phyloP scores from a whole-genome alignment of 1,139 yeast genomes.

The Blastobotrys aristatus region DNA sequence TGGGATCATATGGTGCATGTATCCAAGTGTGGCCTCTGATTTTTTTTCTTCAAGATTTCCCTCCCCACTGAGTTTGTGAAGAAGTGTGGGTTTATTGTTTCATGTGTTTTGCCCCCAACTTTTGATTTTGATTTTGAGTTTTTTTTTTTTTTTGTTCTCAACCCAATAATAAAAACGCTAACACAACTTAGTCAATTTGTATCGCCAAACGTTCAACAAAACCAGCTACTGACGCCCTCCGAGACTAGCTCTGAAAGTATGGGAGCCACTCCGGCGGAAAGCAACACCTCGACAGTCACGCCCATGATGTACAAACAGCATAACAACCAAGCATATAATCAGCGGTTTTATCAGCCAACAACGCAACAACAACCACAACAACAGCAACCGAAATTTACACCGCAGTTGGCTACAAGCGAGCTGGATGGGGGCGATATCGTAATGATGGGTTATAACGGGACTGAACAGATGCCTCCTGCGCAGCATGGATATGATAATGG shows the following conservation, averaged over 20 bases:
- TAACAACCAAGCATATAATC: not conserved
- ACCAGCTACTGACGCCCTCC: conserved; percentile 11
- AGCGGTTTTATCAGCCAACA: not conserved
- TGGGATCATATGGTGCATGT: no score
- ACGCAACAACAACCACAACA: not conserved
- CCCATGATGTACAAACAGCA: not conserved
- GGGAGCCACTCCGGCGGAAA: conserved; percentile 9
- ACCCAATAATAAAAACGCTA: no score
- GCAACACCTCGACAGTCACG: not conserved
- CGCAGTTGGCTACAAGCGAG: conserved; percentile 6
- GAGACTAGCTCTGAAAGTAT: conserved; percentile 15
- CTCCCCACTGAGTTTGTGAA: no score
- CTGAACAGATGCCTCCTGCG: not conserved
- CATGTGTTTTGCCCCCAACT: no score
- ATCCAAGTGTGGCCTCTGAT: no score
- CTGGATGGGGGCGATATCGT: conserved; percentile 13
- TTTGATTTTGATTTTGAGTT: no score
- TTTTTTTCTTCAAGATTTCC: no score
- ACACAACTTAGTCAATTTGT: not conserved
- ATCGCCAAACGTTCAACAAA: not conserved
- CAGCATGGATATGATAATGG: conserved; percentile 15
- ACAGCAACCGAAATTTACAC: conserved; percentile 2
- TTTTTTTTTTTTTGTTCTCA: no score
- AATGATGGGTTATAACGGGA: conserved; percentile 7
- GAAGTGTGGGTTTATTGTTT: no score